Evolutionary conservation across 441 rosid genomes (phyloP).

Genomic region (Omphalea diandra): DNA sequence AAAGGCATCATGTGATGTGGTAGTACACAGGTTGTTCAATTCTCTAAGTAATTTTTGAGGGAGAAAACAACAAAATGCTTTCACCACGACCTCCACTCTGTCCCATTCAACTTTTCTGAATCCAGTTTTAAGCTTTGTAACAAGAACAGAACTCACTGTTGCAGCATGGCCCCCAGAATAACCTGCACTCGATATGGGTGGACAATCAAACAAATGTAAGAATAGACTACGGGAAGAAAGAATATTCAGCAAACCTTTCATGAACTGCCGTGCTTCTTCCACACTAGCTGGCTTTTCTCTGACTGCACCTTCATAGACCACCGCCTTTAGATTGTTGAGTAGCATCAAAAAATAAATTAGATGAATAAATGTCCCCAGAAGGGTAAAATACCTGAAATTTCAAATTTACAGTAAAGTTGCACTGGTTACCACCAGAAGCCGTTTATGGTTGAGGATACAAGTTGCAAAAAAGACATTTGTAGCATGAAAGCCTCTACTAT

Average conservation of each 20-base stretch:
- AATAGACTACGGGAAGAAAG: conserved; percentile 13
- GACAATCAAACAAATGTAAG: conserved; percentile 11
- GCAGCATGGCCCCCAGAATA: conserved; percentile 79
- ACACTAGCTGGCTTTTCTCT: conserved; percentile 87
- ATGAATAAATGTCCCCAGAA: conserved; percentile 3
- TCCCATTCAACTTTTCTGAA: conserved; percentile 69
- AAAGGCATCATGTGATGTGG: background rate
- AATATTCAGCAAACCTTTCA: conserved; percentile 53
- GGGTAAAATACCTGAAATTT: conserved; percentile 9
- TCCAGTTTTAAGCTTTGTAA: conserved; percentile 73
- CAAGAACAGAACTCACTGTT: conserved; percentile 84
- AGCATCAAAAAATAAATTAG: conserved; percentile 30
- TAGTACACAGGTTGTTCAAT: background rate
- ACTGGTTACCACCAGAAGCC: conserved; percentile 40
- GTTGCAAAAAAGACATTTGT: background rate
- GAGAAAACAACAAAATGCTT: background rate
- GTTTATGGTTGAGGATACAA: conserved; percentile 48
- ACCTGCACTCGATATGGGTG: conserved; percentile 38
- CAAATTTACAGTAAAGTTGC: conserved; percentile 8
- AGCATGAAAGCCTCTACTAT: background rate
- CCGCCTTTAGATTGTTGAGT: conserved; percentile 66
- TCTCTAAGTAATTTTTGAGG: background rate
- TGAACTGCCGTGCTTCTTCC: conserved; percentile 76
- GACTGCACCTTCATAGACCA: conserved; percentile 70
- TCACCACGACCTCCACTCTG: conserved; percentile 64